Evolutionary conservation across 352 stramenopile genomes (phyloP).

Genomic region (Pythium pyrilobum): DNA sequence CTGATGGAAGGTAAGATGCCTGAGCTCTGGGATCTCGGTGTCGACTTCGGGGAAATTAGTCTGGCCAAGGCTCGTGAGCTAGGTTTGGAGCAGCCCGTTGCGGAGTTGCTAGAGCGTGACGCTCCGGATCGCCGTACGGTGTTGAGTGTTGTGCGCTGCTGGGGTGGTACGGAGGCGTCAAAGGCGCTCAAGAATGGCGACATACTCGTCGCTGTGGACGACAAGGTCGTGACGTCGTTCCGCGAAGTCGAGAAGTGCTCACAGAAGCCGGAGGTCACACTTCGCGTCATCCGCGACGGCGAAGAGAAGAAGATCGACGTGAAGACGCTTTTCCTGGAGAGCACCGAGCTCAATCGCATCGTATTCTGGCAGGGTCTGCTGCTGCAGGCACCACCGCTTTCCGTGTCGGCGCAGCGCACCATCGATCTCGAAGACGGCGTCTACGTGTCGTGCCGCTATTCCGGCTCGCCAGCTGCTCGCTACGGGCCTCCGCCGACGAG

Average conservation of each 20-base stretch:
- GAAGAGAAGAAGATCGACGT: constrained; percentile 61
- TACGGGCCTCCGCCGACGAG: constrained; percentile 85
- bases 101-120: constrained; percentile 70
- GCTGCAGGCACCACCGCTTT: constrained; percentile 84
- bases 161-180: constrained; percentile 66
- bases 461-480: constrained; percentile 82
- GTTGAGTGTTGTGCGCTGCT: constrained; percentile 69
- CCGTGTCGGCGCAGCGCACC: constrained; percentile 77
- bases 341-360: constrained; percentile 87
- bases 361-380: constrained; percentile 90
- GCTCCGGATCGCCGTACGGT: constrained; percentile 69
- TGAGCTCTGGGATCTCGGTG: constrained; percentile 74
- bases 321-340: constrained; percentile 76
- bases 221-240: constrained; percentile 81
- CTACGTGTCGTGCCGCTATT: constrained; percentile 86
- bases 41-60: constrained; percentile 86
- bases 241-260: constrained; percentile 76
- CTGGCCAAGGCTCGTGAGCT: constrained; percentile 87
- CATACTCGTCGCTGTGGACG: constrained; percentile 83
- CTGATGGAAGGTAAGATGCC: constrained; percentile 66
- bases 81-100: constrained; percentile 72
- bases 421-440: constrained; percentile 81
- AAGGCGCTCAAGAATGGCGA: constrained; percentile 77
- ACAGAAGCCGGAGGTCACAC: constrained; percentile 70
- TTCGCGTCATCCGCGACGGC: constrained; percentile 85